These are phyloP conservation scores for Drosera spatulata DNA, from an alignment of 179 eudicot species.

Conservation along the genomic window DNA sequence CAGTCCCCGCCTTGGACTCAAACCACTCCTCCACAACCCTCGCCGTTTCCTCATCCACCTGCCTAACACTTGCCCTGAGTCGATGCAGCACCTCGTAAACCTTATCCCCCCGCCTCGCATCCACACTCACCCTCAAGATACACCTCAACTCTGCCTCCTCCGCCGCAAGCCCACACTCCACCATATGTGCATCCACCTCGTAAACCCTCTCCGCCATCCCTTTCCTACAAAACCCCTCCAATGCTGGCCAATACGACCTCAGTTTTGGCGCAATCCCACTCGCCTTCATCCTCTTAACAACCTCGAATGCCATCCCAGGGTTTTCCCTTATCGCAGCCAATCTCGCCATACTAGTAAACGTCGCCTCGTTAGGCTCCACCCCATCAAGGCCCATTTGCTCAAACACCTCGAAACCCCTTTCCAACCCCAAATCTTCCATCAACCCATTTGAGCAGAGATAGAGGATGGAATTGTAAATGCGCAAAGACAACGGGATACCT, in stretches of 20 bases:
- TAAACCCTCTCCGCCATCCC: conserved; percentile 62
- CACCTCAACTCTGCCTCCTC: conserved; percentile 72
- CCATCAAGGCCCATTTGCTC: conserved; percentile 48
- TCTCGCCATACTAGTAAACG: conserved; percentile 80
- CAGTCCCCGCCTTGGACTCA: conserved; percentile 22
- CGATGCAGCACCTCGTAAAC: conserved; percentile 84
- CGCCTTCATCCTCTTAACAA: conserved; percentile 57
- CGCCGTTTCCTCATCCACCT: conserved; percentile 74
- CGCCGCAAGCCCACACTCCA: conserved; percentile 50
- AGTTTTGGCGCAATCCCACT: conserved; percentile 50
- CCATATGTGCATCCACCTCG: conserved; percentile 69
- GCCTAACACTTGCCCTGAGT: conserved; percentile 57
- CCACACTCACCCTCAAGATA: conserved; percentile 60
- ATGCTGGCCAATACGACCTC: conserved; percentile 85
- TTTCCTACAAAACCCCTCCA: conserved; percentile 65
- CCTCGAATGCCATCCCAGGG: conserved; percentile 78
- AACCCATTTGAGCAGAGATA: conserved; percentile 46
- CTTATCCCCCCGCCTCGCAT: conserved; percentile 33
- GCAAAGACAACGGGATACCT: conserved; percentile 12
- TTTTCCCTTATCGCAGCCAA: conserved; percentile 62
- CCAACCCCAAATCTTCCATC: conserved; percentile 21
- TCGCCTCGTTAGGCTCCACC: conserved; percentile 77
- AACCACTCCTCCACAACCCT: conserved; percentile 34
- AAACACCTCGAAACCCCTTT: conserved; percentile 78
- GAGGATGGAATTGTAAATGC: conserved; percentile 64